Evolutionary conservation across 257 asterid species (phyloP).

Genomic region (Salvia hispanica): DNA sequence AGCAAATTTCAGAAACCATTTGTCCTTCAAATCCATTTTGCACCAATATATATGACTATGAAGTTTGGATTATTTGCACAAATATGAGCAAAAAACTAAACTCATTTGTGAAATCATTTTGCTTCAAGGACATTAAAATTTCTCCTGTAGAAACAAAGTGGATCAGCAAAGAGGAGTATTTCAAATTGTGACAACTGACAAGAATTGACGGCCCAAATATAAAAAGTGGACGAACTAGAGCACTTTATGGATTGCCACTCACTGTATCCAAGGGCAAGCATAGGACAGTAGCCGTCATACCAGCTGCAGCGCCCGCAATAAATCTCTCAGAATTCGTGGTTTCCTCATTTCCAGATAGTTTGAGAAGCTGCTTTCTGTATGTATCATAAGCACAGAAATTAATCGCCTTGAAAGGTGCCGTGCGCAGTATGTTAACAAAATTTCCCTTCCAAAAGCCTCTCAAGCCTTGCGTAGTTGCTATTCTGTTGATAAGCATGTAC

Average conservation of each 20-base stretch:
- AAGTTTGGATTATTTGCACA: background rate
- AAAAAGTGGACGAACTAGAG: conserved; percentile 8
- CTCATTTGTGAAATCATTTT: background rate
- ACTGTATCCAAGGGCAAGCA: conserved; percentile 98
- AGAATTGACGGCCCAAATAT: background rate
- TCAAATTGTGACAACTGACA: background rate
- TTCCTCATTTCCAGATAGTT: conserved; percentile 71
- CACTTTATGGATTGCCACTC: conserved; percentile 38
- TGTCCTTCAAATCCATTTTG: conserved; percentile 17
- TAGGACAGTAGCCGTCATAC: conserved; percentile 93
- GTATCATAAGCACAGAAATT: conserved; percentile 90
- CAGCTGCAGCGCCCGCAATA: conserved; percentile 98
- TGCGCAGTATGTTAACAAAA: conserved; percentile 87
- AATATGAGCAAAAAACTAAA: background rate
- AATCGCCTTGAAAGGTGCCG: conserved; percentile 98
- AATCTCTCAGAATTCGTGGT: conserved; percentile 79
- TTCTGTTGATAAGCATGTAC: conserved; percentile 59
- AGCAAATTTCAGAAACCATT: conserved; percentile 23
- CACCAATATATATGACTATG: conserved; percentile 9
- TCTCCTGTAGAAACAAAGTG: conserved; percentile 12
- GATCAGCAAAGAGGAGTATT: conserved; percentile 3
- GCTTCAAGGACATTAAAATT: conserved; percentile 9
- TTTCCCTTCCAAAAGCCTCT: conserved; percentile 98
- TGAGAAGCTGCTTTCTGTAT: conserved; percentile 83
- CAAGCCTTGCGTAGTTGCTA: conserved; percentile 90